phyloP scores from a whole-genome alignment of 352 stramenopile genomes.

The Pythium coloratum region DNA sequence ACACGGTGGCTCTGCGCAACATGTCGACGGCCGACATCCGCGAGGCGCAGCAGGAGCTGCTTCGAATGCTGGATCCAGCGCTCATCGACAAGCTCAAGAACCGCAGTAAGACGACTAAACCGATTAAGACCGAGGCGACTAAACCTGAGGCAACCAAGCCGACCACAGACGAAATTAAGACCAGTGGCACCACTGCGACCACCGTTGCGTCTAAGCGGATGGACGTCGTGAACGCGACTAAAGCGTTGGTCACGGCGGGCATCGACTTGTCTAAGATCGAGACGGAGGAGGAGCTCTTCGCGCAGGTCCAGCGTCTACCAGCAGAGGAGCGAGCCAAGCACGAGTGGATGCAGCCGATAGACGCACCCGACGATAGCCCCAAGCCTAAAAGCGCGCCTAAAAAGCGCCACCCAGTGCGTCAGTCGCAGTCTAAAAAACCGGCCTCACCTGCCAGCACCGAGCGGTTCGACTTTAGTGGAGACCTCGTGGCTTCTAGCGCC shows the following conservation, averaged over 20 bases:
- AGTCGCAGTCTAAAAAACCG: slow-evolving; percentile 20
- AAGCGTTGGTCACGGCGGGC: slow-evolving; percentile 10
- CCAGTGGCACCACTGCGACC: neutral
- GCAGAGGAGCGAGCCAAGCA: slow-evolving; percentile 75
- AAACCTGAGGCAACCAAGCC: neutral
- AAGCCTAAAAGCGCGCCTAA: neutral
- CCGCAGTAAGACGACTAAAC: slow-evolving; percentile 12
- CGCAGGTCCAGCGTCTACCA: slow-evolving; percentile 44
- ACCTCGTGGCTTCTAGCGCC: slow-evolving; percentile 15
- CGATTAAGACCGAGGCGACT: slow-evolving; percentile 9
- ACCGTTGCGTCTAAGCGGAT: slow-evolving; percentile 1
- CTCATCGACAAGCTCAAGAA: slow-evolving; percentile 70
- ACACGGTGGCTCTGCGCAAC: slow-evolving; percentile 45
- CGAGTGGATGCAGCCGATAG: slow-evolving; percentile 58
- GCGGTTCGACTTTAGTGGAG: slow-evolving; percentile 71
- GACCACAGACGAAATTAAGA: neutral
- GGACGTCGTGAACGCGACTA: slow-evolving; percentile 11
- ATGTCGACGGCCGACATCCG: slow-evolving; percentile 75
- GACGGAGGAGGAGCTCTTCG: slow-evolving; percentile 64
- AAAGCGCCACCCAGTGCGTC: slow-evolving; percentile 12
- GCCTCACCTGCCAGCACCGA: slow-evolving; percentile 41
- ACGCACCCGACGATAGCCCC: neutral
- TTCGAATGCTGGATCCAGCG: slow-evolving; percentile 55
- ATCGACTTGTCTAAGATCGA: slow-evolving; percentile 55
- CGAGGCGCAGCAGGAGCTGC: slow-evolving; percentile 68